phyloP scores from a whole-genome alignment of 2,329 filamentous ascomycete species.

The Trichoderma sp. region DNA sequence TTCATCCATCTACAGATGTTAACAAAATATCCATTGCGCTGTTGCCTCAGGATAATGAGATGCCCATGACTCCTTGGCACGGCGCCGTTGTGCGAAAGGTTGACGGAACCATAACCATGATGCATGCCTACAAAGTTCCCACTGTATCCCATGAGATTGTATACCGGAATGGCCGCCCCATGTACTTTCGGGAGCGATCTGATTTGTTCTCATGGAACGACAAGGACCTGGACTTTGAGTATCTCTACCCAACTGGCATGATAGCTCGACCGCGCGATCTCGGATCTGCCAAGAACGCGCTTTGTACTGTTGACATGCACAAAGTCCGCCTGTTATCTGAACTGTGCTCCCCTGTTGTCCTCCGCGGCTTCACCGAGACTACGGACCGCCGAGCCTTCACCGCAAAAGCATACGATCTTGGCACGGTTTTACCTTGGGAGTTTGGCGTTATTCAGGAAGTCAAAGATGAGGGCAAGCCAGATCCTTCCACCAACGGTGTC shows the following conservation, averaged over 20 bases:
- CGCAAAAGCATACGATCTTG: slow-evolving; percentile 51
- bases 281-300: background rate
- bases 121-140: slow-evolving; percentile 31
- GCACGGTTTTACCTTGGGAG: slow-evolving; percentile 35
- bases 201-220: slow-evolving; percentile 35
- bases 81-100: slow-evolving; percentile 40
- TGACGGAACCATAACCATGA: slow-evolving; percentile 36
- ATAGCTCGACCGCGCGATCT: slow-evolving; percentile 8
- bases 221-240: slow-evolving; percentile 31
- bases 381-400: slow-evolving; percentile 50
- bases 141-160: slow-evolving; percentile 41
- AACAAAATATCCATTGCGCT: slow-evolving; percentile 33
- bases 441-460: slow-evolving; percentile 7
- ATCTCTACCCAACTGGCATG: slow-evolving; percentile 31
- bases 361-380: slow-evolving; percentile 56
- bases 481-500: slow-evolving; percentile 12
- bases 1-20: slow-evolving; percentile 29
- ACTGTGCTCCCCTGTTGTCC: slow-evolving; percentile 55
- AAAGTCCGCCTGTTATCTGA: slow-evolving; percentile 53
- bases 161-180: slow-evolving; percentile 40
- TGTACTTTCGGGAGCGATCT: slow-evolving; percentile 43
- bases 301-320: slow-evolving; percentile 42
- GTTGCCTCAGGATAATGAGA: slow-evolving; percentile 33
- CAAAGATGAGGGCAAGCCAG: slow-evolving; percentile 7
- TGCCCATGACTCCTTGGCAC: slow-evolving; percentile 42